Percentiles rank a stretch among this genome's conserved stretches.
These are phyloP conservation scores for Cladosporium austrohemisphaericum DNA, from an alignment of 2,329 filamentous ascomycete genomes.

Conservation along the genomic window DNA sequence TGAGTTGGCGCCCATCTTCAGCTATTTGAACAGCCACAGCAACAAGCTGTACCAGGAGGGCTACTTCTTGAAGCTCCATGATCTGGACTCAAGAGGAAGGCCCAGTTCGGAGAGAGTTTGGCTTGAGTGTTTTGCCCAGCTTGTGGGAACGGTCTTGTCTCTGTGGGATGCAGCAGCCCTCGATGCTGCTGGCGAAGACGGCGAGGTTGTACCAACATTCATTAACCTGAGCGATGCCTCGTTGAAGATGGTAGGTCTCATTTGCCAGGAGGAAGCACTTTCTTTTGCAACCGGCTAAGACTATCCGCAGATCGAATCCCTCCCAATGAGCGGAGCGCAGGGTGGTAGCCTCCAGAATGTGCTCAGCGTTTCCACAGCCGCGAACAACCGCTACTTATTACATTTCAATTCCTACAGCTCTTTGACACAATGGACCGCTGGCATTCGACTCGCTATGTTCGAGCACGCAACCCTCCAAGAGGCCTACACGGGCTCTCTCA, in stretches of 20 bases:
- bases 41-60: slow-evolving; percentile 98
- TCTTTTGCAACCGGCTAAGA: background rate
- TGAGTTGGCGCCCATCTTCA: slow-evolving; percentile 91
- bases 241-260: slow-evolving; percentile 76
- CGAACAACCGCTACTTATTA: slow-evolving; percentile 88
- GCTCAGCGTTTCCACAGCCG: slow-evolving; percentile 90
- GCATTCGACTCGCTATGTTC: slow-evolving; percentile 88
- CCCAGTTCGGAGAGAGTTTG: slow-evolving; percentile 83
- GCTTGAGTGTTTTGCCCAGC: slow-evolving; percentile 95
- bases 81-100: slow-evolving; percentile 85
- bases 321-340: slow-evolving; percentile 73
- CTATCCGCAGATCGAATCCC: slow-evolving; percentile 54
- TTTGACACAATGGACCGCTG: slow-evolving; percentile 91
- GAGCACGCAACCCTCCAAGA: slow-evolving; percentile 92
- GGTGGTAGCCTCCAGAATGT: slow-evolving; percentile 89
- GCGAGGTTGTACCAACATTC: slow-evolving; percentile 83
- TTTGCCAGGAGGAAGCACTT: background rate
- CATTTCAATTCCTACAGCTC: slow-evolving; percentile 96
- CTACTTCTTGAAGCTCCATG: slow-evolving; percentile 94
- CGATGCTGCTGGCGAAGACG: slow-evolving; percentile 79
- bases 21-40: slow-evolving; percentile 85
- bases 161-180: slow-evolving; percentile 93
- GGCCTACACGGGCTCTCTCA: slow-evolving; percentile 91
- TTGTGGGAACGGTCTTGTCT: slow-evolving; percentile 90
- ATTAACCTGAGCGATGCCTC: slow-evolving; percentile 97